These are phyloP conservation scores for Microsporum audouinii DNA, from an alignment of 2,329 filamentous ascomycete genomes.

Conservation along the genomic window DNA sequence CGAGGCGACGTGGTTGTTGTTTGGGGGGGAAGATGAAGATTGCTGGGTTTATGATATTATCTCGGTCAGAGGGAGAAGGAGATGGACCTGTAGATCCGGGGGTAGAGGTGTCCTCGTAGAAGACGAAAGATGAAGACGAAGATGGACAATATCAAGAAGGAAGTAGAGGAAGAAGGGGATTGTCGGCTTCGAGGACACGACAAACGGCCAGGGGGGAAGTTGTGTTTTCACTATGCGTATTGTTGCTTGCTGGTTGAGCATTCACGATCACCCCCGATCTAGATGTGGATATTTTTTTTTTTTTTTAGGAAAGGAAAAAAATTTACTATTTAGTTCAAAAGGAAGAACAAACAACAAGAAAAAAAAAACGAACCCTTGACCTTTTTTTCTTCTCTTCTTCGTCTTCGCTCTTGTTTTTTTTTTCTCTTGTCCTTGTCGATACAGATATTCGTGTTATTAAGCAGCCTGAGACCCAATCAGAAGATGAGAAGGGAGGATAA, in stretches of 20 bases:
- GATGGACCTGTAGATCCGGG: neutral
- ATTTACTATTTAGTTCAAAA: too few relatives aligned
- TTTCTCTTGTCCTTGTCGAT: neutral
- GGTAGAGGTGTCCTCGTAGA: neutral
- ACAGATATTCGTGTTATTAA: neutral
- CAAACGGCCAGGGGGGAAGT: neutral
- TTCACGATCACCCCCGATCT: neutral
- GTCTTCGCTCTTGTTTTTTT: neutral
- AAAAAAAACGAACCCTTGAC: neutral
- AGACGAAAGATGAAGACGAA: neutral
- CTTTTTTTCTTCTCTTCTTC: neutral
- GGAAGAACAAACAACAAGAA: neutral
- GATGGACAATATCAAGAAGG: neutral
- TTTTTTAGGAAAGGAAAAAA: neutral
- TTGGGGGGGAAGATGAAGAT: neutral
- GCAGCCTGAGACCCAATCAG: neutral
- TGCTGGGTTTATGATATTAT: neutral
- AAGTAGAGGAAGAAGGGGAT: neutral
- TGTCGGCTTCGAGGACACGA: neutral
- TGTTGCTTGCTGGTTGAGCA: neutral
- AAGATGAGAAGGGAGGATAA: neutral
- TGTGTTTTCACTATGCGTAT: neutral
- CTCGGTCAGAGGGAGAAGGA: neutral
- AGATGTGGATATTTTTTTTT: constrained; percentile 3
- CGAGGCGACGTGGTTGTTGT: neutral